Evolutionary conservation across 2,329 filamentous ascomycete genomes (phyloP).

Genomic region (Chaetomiaceae sp.): DNA sequence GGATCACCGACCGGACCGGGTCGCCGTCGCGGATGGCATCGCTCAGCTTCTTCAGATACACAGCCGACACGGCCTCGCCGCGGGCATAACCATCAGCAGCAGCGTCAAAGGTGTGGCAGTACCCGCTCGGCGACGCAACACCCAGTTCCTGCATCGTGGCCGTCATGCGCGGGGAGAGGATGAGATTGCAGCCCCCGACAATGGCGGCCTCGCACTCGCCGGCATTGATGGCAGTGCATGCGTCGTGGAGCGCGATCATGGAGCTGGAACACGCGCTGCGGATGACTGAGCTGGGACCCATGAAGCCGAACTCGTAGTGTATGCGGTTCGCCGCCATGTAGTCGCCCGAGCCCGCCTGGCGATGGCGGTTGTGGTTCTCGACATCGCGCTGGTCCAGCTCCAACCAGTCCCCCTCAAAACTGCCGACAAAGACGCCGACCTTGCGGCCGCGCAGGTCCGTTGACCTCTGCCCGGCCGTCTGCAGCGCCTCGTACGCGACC

Average conservation of each 20-base stretch:
- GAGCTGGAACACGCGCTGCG: conserved; percentile 37
- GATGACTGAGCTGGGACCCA: conserved; percentile 30
- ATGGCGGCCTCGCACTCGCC: conserved; percentile 33
- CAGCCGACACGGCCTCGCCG: conserved; percentile 41
- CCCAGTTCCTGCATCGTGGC: neutral
- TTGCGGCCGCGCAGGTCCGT: conserved; percentile 28
- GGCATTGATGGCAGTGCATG: conserved; percentile 25
- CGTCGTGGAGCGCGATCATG: conserved; percentile 32
- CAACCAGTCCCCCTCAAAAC: conserved; percentile 28
- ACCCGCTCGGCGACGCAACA: neutral
- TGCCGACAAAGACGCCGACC: conserved; percentile 32
- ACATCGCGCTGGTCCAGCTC: conserved; percentile 23
- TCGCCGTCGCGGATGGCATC: conserved; percentile 29
- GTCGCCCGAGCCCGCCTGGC: conserved; percentile 27
- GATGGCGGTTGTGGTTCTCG: conserved; percentile 23
- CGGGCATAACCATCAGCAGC: conserved; percentile 45
- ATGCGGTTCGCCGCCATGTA: conserved; percentile 35
- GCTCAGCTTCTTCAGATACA: conserved; percentile 21
- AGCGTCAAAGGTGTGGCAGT: conserved; percentile 9
- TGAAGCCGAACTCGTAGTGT: conserved; percentile 34
- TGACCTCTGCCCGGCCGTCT: conserved; percentile 24
- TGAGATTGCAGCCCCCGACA: conserved; percentile 28
- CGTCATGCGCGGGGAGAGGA: neutral
- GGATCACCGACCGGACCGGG: conserved; percentile 32
- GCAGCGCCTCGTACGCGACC: conserved; percentile 17